Evolutionary conservation across 805 yeast genomes (phyloP), one percentile per base, ranked within the genome.

Genomic region (Ogataea parapolymorpha): DNA sequence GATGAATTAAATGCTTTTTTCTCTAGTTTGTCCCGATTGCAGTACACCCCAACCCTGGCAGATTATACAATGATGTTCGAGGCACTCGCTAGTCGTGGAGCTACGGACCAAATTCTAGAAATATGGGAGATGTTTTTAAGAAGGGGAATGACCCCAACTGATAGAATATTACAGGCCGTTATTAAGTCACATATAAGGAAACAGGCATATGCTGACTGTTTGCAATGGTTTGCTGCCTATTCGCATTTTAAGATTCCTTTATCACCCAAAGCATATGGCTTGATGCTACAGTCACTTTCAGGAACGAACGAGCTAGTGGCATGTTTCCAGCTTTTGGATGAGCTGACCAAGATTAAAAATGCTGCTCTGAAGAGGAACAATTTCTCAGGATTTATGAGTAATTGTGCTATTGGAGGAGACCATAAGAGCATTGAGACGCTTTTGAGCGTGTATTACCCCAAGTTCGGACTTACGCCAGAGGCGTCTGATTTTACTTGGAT

Each of bases 51-150:
- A 39, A 14, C 24, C 3, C 3, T 22, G 17, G 32, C 35, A 5
- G 86, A 83, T 49, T 84, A 83, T 55, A 68, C 74, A 3, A 71
- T 78, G 13, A 79, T 82, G 10, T 79, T 85, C 74, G 61, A 67
- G 39, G 78, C 84, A 0, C 62, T 85, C 45, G 80, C 85, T 65
- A 25, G 81, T 77, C 8, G 78, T 75, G 49, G 60, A 53, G 29
- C 69, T 58, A 28, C 73, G 70, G 55, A 79, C 75, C 42, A 54
- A 17, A 32, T 55, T 3, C 18, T 53, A 14, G 53, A 54, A 9
- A 35, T 61, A 12, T 85, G 42, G 82, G 69, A 60, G 45, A 62
- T n/a, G 73, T 76, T 51, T 51, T 33, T 63, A 5, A 59, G 65
- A 37, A 64, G 80, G 39, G 68, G 70, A 1, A 66, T 78, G 53